Evolutionary conservation across 495 filamentous ascomycete species (phyloP).

Genomic region (Hypoxylon subgilvum): DNA sequence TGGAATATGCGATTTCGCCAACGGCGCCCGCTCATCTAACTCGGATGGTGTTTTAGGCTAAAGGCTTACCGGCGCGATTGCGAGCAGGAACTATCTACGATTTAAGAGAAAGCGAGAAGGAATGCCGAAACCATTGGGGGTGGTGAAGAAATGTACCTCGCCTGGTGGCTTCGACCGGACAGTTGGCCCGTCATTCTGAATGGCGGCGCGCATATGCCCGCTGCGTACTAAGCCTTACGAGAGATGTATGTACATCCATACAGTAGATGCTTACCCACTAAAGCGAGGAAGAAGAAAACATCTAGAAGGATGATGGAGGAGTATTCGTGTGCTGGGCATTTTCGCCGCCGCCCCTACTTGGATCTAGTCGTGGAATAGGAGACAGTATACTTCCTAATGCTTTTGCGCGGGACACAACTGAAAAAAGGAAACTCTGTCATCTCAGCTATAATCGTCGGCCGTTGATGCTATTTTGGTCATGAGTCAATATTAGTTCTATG

Average conservation of each 20-base stretch:
- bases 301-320: constrained; percentile 25
- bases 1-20: constrained; percentile 10
- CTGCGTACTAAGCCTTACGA: constrained; percentile 38
- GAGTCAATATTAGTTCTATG: constrained; percentile 19
- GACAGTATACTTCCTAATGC: neutral
- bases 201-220: constrained; percentile 29
- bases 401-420: neutral
- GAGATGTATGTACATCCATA: neutral
- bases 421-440: constrained; percentile 23
- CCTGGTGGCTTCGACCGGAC: neutral
- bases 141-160: constrained; percentile 1
- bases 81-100: neutral
- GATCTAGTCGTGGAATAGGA: neutral
- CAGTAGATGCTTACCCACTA: no score
- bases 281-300: no score
- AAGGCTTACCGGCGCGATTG: neutral
- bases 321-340: no score
- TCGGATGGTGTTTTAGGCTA: constrained; percentile 2
- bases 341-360: neutral
- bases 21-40: constrained; percentile 1
- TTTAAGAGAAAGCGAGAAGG: neutral
- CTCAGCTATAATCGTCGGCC: neutral
- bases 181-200: neutral
- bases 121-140: neutral
- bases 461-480: constrained; percentile 34